Conservation (phyloP, 2,329 filamentous ascomycete species). For the Aspergillus spinulosporus region DNA sequence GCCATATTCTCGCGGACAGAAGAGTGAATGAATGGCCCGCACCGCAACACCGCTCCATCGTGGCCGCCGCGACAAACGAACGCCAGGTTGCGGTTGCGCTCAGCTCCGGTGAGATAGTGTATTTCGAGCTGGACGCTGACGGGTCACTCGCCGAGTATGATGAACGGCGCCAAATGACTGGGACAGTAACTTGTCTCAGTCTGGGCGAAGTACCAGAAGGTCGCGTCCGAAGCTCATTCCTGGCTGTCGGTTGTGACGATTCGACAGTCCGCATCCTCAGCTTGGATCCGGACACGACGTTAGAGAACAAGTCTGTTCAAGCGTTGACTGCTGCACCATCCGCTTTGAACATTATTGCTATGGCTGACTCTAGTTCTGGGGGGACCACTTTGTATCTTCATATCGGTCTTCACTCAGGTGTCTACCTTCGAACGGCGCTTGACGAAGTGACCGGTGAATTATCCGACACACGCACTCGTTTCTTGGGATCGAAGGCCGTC, state of each 20-base stretch:
- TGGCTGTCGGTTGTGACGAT: conserved; percentile 96
- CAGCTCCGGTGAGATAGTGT: conserved; percentile 94
- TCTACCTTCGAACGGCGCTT: conserved; percentile 91
- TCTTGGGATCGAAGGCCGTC: conserved; percentile 86
- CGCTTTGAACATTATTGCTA: conserved; percentile 85
- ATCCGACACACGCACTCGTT: conserved; percentile 90
- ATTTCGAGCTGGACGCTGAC: conserved; percentile 95
- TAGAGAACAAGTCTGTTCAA: conserved; percentile 93
- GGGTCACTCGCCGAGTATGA: conserved; percentile 91
- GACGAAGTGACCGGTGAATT: conserved; percentile 95
- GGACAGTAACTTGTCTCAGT: conserved; percentile 92
- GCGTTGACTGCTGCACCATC: conserved; percentile 88
- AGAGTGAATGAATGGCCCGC: conserved; percentile 90
- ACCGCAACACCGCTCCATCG: conserved; percentile 91
- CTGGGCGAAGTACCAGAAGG: conserved; percentile 91
- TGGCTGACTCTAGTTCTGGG: conserved; percentile 89
- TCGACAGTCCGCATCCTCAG: conserved; percentile 92
- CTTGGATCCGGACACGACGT: conserved; percentile 81
- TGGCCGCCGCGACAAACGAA: conserved; percentile 89
- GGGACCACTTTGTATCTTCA: conserved; percentile 90
- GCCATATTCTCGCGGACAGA: conserved; percentile 76
- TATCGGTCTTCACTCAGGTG: conserved; percentile 91
- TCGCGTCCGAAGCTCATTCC: conserved; percentile 81
- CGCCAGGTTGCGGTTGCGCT: conserved; percentile 90
- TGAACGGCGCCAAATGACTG: conserved; percentile 91